Evolutionary conservation across 805 yeast genomes (phyloP), one percentile per base, ranked within the genome.

Genomic region (Starmerella floris): DNA sequence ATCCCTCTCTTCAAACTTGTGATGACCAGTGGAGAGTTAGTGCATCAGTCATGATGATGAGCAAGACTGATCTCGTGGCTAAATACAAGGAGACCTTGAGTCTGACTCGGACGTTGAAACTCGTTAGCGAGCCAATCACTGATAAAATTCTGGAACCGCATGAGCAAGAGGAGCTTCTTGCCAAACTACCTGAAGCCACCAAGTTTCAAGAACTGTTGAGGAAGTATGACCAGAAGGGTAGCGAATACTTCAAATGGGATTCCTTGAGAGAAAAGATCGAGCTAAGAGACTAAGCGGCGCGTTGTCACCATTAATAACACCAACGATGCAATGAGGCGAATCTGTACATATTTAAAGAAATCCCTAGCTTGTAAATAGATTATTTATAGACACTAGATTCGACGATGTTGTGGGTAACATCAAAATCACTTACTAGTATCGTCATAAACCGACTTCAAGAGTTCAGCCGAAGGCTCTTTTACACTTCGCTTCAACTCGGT

Each of bases 21-120:
- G 33, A 39, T 4, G 56, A 51, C n/a, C 45, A 50, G 9, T 69
- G 74, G 73, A 52, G 45, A 5, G 58, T 62, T 1, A 44, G 45
- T 2, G 56, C 60, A 16, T 53, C 47, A 4, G 50, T 68, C 15
- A 47, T 15, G 30, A 43, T 30, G 26, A 26, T 50, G 23, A 17
- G 22, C 3, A 21, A 19, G 1, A 32, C 25, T 9, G 42, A 40
- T 5, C 34, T 37, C 40, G 15, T 38, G 34, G 4, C 40, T 46
- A 19, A 62, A 59, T 48, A 37, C 40, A 3, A 40, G 42, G 6
- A 58, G 53, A 39, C 48, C 56, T 28, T 44, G 51, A n/a, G 57
- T 51, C 26, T 60, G 55, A 42, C 40, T 55, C 36, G 43, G 45
- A 2, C 50, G 57, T 48, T 45, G 60, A 44, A 42, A 45, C 41